Evolutionary conservation across 1,139 yeast species (phyloP).

Genomic region (Diutina scorzettiae): DNA sequence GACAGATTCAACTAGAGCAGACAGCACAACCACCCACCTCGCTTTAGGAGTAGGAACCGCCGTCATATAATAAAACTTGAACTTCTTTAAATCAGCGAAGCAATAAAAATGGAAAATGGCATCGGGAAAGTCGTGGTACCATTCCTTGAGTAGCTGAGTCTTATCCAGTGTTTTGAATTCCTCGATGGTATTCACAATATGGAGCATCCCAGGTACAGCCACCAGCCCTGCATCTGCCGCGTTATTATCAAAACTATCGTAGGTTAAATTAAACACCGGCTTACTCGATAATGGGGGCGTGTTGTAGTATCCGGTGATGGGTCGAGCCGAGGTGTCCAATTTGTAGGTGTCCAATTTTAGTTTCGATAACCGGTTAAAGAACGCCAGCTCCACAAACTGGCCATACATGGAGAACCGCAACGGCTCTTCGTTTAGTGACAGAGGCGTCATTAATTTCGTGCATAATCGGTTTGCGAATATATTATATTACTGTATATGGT

Average conservation of each 20-base stretch:
- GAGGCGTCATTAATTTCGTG: too few species aligned
- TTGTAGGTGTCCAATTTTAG: conserved; percentile 57
- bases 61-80: conserved; percentile 82
- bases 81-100: conserved; percentile 82
- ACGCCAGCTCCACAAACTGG: conserved; percentile 76
- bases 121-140: conserved; percentile 22
- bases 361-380: conserved; percentile 62
- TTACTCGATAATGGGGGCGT: conserved; percentile 21
- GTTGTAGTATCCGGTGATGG: conserved; percentile 27
- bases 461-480: too few species aligned
- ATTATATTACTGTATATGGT: not conserved
- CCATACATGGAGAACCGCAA: conserved; percentile 46
- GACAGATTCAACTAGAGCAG: not conserved
- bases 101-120: conserved; percentile 45
- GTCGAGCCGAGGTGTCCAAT: conserved; percentile 37
- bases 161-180: conserved; percentile 67
- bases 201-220: conserved; percentile 20
- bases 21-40: conserved; percentile 21
- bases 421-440: too few species aligned
- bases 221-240: not conserved
- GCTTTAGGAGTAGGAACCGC: conserved; percentile 58
- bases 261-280: conserved; percentile 28
- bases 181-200: conserved; percentile 73
- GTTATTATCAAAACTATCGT: conserved; percentile 27
- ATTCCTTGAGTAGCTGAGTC: conserved; percentile 32